Evolutionary conservation across 352 stramenopile genomes (phyloP), one percentile per base, ranked within the genome.

Genomic region (Globisporangium solare): DNA sequence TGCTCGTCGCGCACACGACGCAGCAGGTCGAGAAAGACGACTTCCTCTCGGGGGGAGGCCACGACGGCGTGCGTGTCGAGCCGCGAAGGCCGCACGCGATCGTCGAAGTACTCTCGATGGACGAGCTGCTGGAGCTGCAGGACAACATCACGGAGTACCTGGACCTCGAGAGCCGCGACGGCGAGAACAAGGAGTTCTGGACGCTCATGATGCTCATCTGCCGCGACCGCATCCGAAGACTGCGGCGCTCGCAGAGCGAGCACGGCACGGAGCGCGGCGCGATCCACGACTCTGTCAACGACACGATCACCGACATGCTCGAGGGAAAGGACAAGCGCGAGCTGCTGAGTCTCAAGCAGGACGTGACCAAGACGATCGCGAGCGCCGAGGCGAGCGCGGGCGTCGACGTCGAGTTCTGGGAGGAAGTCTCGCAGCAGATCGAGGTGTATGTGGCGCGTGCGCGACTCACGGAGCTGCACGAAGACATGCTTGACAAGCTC

Each of bases 321-420:
- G 51, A 79, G 4, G 89, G 82, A 3, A 96, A 97, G 63, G 78
- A 67, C 45, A 66, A 64, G 3, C 48, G 54, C 0, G 77, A 74
- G 43, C 63, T 96, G 22, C 56, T 54, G 10, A 68, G 74, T 31
- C 59, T 95, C 31, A 66, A 83, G 41, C 49, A 56, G 2, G 83
- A 96, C 48, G 85, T 92, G 4, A 70, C 74, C 14, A 67, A 74
- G 17, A 95, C 85, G 5, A 82, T 95, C 49, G 68, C 67, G 13
- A 82, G 76, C 54, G 81, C 74, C 0, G 71, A 56, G 6, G 80
- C 61, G 40, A 80, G 67, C 1, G 58, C 68, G 0, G 90, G 87
- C 2, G 79, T 97, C 15, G 94, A 98, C 74, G 83, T 88, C 1
- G 88, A 95, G 46, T 99, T 98, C 63, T 99, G 96, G 93, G 82